phyloP scores from a whole-genome alignment of 83 land plant genomes.

The Picea abies region DNA sequence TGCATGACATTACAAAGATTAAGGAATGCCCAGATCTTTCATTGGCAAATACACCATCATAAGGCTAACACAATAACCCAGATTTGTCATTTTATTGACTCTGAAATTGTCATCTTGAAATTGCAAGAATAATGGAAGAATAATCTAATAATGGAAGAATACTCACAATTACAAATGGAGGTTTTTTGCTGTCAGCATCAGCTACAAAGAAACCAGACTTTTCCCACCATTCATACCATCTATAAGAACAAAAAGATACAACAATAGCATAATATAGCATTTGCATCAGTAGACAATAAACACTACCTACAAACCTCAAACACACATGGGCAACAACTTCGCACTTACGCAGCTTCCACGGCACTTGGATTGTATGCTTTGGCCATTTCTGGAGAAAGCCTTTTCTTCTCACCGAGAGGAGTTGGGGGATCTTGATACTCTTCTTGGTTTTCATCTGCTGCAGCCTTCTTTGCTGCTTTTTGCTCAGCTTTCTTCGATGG shows the following conservation, averaged over 20 bases:
- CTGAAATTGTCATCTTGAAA: no score
- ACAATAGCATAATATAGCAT: not conserved
- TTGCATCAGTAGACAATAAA: constrained; percentile 1
- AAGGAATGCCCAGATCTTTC: not conserved
- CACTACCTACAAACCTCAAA: not conserved
- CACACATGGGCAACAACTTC: not conserved
- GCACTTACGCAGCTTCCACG: constrained; percentile 79
- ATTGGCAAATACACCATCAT: not conserved
- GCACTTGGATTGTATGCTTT: constrained; percentile 76
- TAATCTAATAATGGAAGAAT: not conserved
- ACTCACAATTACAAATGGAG: constrained; percentile 83
- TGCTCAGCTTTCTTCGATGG: constrained; percentile 54
- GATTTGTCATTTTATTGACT: constrained; percentile 1
- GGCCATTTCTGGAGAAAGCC: constrained; percentile 76
- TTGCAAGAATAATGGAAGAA: not conserved
- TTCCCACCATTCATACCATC: constrained; percentile 98
- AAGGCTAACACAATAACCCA: not conserved
- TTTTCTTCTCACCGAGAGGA: constrained; percentile 77
- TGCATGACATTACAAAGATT: not conserved
- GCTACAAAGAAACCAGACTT: constrained; percentile 82
- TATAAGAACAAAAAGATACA: constrained; percentile 22
- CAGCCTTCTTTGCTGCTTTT: constrained; percentile 52
- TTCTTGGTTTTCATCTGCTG: constrained; percentile 55
- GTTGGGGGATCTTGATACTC: constrained; percentile 81
- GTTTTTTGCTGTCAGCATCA: constrained; percentile 67